Conservation (phyloP, 2,329 filamentous ascomycete species). For the Colletotrichum sp. region DNA sequence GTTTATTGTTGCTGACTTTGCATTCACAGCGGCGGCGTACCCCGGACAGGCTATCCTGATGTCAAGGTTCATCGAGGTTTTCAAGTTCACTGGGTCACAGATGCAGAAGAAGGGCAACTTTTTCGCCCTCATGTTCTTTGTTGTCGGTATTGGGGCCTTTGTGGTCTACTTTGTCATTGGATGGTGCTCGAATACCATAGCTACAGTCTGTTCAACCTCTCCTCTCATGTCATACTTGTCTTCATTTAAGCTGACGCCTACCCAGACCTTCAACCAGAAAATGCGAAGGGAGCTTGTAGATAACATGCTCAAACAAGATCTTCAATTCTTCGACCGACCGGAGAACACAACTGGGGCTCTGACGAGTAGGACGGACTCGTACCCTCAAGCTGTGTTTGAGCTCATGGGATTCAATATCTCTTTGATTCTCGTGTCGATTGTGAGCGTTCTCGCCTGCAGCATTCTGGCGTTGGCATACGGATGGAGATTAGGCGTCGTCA, state of each 20-base stretch:
- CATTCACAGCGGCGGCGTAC: slow-evolving; percentile 34
- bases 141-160: slow-evolving; percentile 49
- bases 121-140: slow-evolving; percentile 60
- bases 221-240: neutral
- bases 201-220: slow-evolving; percentile 25
- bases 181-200: slow-evolving; percentile 36
- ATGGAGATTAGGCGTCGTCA: slow-evolving; percentile 55
- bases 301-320: slow-evolving; percentile 42
- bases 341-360: slow-evolving; percentile 46
- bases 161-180: slow-evolving; percentile 48
- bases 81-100: slow-evolving; percentile 34
- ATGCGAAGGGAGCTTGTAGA: slow-evolving; percentile 32
- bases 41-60: slow-evolving; percentile 45
- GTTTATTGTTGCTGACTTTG: neutral
- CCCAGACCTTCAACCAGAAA: slow-evolving; percentile 23
- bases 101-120: slow-evolving; percentile 51
- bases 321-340: slow-evolving; percentile 45
- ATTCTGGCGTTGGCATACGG: slow-evolving; percentile 48
- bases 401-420: slow-evolving; percentile 47
- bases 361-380: slow-evolving; percentile 37
- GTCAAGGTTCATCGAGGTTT: slow-evolving; percentile 43
- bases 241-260: neutral
- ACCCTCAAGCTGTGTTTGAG: slow-evolving; percentile 43
- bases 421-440: slow-evolving; percentile 39
- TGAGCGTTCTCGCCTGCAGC: slow-evolving; percentile 42